These are phyloP conservation scores for Rhodotorula toruloides DNA, from an alignment of 768 basidiomycete species.

Conservation along the genomic window DNA sequence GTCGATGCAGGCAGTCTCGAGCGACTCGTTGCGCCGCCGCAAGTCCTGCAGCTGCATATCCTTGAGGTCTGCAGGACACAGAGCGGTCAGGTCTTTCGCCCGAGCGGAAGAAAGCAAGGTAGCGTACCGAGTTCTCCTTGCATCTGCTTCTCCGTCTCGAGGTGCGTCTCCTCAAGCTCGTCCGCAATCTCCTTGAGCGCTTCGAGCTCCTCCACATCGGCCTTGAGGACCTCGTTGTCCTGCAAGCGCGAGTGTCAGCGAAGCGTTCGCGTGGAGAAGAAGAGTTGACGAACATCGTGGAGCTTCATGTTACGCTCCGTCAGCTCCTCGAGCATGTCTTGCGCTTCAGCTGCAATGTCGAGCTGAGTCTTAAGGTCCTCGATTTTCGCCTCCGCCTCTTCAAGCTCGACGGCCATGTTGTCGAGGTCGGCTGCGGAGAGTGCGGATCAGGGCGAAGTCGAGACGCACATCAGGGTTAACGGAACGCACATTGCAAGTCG, in stretches of 20 bases:
- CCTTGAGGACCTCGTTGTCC: constrained; percentile 98
- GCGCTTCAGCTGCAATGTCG: constrained; percentile 89
- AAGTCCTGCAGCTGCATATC: constrained; percentile 68
- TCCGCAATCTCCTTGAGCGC: constrained; percentile 92
- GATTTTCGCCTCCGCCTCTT: constrained; percentile 83
- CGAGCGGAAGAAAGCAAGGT: constrained; percentile 10
- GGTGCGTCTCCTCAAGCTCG: constrained; percentile 92
- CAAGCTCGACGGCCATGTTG: constrained; percentile 71
- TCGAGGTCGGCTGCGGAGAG: constrained; percentile 46
- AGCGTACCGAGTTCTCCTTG: constrained; percentile 78
- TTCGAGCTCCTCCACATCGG: constrained; percentile 92
- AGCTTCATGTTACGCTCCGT: constrained; percentile 90
- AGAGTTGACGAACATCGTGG: constrained; percentile 62
- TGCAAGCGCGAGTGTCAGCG: constrained; percentile 43
- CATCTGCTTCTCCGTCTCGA: constrained; percentile 84
- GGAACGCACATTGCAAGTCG: constrained; percentile 61
- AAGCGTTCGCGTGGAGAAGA: background rate
- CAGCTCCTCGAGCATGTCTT: constrained; percentile 91
- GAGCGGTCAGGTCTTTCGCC: background rate
- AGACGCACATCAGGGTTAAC: background rate
- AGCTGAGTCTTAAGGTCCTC: constrained; percentile 90
- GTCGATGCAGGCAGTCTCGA: constrained; percentile 78
- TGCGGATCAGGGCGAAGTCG: background rate
- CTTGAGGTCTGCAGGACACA: constrained; percentile 48
- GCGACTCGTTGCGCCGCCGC: constrained; percentile 56